phyloP scores from a whole-genome alignment of 2,329 filamentous ascomycete genomes.

The Colletotrichum sp. region DNA sequence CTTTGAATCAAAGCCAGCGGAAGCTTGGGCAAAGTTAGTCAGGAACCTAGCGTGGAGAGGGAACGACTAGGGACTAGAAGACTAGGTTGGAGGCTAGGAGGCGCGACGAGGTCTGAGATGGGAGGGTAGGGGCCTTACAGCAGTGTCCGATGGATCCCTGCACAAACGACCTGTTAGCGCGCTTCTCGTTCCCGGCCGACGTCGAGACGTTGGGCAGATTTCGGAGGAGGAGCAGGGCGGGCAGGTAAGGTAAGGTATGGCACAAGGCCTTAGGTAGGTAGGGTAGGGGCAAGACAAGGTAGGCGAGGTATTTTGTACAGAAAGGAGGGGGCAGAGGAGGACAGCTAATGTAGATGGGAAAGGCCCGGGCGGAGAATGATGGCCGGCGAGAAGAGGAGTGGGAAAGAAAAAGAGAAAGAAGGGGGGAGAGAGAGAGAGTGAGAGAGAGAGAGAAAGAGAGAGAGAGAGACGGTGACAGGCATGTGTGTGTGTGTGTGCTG shows the following conservation, averaged over 20 bases:
- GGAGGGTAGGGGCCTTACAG: neutral
- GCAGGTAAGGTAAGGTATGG: neutral
- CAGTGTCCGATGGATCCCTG: neutral
- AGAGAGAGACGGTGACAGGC: neutral
- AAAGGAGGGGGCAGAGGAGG: neutral
- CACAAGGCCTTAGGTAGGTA: neutral
- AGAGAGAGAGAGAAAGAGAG: neutral
- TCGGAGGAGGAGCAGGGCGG: neutral
- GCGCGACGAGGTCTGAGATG: neutral
- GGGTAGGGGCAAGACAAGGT: neutral
- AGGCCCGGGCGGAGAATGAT: neutral
- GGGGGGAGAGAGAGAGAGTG: neutral
- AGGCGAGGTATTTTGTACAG: neutral
- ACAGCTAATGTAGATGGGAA: neutral
- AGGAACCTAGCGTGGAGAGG: constrained; percentile 19
- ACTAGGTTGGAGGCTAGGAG: neutral
- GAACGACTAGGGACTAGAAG: neutral
- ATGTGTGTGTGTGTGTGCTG: neutral
- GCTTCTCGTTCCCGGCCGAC: neutral
- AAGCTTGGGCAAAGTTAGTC: constrained; percentile 19
- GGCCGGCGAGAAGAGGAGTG: neutral
- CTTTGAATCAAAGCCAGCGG: constrained; percentile 17
- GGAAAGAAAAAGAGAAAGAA: neutral
- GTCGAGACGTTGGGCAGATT: neutral
- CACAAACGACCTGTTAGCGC: neutral